A percentile compares a stretch with the other conserved stretches of the same genome.
phyloP scores from a whole-genome alignment of 805 yeast genomes.

The Schwanniomyces vanrijiae region DNA sequence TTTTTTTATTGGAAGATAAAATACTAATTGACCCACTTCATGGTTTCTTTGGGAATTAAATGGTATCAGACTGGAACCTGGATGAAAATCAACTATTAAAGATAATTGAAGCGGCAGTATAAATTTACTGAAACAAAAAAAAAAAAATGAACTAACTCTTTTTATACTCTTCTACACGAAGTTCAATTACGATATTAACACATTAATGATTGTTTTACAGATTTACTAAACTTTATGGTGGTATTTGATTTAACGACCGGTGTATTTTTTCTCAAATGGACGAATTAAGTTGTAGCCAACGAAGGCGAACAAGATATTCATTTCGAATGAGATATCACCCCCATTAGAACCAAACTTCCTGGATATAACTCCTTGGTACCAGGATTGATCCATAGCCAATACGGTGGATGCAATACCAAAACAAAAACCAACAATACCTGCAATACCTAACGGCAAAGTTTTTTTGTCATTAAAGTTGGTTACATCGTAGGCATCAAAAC shows the following conservation, averaged over 20 bases:
- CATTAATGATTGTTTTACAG: background rate
- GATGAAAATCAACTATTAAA: no score
- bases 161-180: background rate
- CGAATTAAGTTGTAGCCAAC: conserved; percentile 25
- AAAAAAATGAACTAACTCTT: no score
- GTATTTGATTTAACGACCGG: conserved; percentile 16
- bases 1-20: background rate
- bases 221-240: background rate
- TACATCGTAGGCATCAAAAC: conserved; percentile 25
- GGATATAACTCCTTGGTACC: conserved; percentile 34
- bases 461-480: conserved; percentile 20
- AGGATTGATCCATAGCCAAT: conserved; percentile 31
- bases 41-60: no score
- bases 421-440: conserved; percentile 27
- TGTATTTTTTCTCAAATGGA: conserved; percentile 30
- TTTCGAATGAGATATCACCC: conserved; percentile 32
- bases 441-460: conserved; percentile 29
- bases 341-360: conserved; percentile 20
- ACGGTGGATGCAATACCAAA: conserved; percentile 34
- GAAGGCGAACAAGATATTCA: conserved; percentile 27
- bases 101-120: no score
- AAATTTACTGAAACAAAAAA: no score
- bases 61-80: no score
- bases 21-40: no score
- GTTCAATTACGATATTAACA: background rate